Evolutionary conservation across 345 rosid genomes (phyloP).

Genomic region (Salix viminalis): DNA sequence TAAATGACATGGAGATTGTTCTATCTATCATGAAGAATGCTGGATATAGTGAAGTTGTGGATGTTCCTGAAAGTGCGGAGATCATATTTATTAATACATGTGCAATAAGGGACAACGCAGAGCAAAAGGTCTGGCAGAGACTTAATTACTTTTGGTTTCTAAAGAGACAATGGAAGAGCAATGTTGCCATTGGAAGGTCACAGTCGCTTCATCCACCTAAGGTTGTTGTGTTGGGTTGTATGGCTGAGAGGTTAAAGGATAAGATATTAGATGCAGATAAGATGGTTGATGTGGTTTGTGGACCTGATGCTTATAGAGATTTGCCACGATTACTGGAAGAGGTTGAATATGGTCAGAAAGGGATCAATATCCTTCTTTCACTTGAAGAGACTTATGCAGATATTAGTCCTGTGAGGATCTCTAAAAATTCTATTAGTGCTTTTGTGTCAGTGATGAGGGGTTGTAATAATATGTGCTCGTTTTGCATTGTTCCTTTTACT

Average conservation of each 20-base stretch:
- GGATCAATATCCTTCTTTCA: slow-evolving; percentile 89
- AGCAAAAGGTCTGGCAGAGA: slow-evolving; percentile 94
- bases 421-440: slow-evolving; percentile 60
- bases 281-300: slow-evolving; percentile 98
- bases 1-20: slow-evolving; percentile 93
- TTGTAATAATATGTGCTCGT: slow-evolving; percentile 95
- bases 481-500: slow-evolving; percentile 94
- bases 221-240: slow-evolving; percentile 93
- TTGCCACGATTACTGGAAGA: slow-evolving; percentile 75
- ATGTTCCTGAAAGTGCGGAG: slow-evolving; percentile 82
- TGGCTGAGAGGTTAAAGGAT: slow-evolving; percentile 93
- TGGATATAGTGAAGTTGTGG: slow-evolving; percentile 63
- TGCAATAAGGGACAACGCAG: slow-evolving; percentile 87
- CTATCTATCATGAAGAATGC: slow-evolving; percentile 80
- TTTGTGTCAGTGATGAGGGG: slow-evolving; percentile 96
- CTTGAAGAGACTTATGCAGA: slow-evolving; percentile 94
- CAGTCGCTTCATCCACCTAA: slow-evolving; percentile 68
- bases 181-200: slow-evolving; percentile 64
- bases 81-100: slow-evolving; percentile 84
- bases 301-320: slow-evolving; percentile 94
- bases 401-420: slow-evolving; percentile 71
- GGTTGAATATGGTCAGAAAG: slow-evolving; percentile 88
- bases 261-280: slow-evolving; percentile 87
- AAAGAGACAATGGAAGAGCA: slow-evolving; percentile 82
- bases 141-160: slow-evolving; percentile 95